Evolutionary conservation across 2,329 filamentous ascomycete species (phyloP).

Genomic region (Myriosclerotinia curreyana): DNA sequence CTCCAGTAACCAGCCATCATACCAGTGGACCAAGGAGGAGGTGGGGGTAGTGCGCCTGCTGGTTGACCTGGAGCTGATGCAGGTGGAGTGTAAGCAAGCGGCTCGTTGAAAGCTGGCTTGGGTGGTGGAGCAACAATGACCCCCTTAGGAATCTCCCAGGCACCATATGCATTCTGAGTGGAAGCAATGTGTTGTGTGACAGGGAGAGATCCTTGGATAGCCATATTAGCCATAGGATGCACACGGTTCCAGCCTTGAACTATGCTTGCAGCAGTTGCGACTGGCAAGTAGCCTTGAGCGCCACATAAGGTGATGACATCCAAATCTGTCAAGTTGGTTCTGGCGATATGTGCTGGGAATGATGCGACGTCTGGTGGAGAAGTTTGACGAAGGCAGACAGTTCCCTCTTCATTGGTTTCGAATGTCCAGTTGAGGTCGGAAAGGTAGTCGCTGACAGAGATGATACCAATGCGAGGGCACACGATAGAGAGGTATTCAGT

Average conservation of each 20-base stretch:
- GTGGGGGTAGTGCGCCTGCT: neutral
- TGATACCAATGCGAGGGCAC: slow-evolving; percentile 29
- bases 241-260: slow-evolving; percentile 6
- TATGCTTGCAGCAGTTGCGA: neutral
- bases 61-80: neutral
- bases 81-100: neutral
- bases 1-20: slow-evolving; percentile 19
- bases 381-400: slow-evolving; percentile 25
- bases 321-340: slow-evolving; percentile 29
- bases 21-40: slow-evolving; percentile 9
- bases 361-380: slow-evolving; percentile 24
- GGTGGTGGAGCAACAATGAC: slow-evolving; percentile 1
- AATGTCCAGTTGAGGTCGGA: slow-evolving; percentile 29
- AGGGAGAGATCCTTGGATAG: slow-evolving; percentile 6
- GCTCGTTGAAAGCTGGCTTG: slow-evolving; percentile 2
- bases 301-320: slow-evolving; percentile 31
- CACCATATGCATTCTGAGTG: slow-evolving; percentile 17
- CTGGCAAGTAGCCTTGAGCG: slow-evolving; percentile 11
- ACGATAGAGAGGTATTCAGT: slow-evolving; percentile 25
- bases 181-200: slow-evolving; percentile 14
- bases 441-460: slow-evolving; percentile 28
- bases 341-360: slow-evolving; percentile 26
- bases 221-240: neutral
- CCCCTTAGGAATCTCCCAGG: slow-evolving; percentile 1
- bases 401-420: slow-evolving; percentile 21